Conservation (phyloP, 1,284 basidiomycete genomes). For the Fomitopsis betulina region DNA sequence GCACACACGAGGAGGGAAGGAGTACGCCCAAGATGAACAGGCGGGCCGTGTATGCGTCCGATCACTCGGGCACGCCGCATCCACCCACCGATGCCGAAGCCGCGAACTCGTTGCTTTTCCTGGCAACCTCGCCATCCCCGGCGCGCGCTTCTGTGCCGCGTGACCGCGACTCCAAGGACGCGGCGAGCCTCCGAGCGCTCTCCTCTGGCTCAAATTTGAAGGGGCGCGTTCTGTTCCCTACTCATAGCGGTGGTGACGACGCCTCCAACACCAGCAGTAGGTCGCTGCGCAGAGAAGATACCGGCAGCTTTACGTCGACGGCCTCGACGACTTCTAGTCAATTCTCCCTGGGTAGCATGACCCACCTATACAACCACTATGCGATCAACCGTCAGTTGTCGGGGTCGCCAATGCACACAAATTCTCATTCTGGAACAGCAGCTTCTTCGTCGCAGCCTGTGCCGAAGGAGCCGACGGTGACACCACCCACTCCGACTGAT, state of each 20-base stretch:
- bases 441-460: constrained; percentile 9
- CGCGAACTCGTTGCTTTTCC: constrained; percentile 73
- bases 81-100: constrained; percentile 68
- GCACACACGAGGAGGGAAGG: constrained; percentile 15
- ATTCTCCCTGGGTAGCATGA: constrained; percentile 5
- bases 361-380: constrained; percentile 4
- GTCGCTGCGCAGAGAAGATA: constrained; percentile 26
- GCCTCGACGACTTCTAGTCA: constrained; percentile 17
- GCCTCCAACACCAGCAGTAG: constrained; percentile 13
- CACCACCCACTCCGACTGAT: constrained; percentile 36
- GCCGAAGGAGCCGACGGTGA: constrained; percentile 23
- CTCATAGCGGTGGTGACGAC: constrained; percentile 28
- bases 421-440: not conserved
- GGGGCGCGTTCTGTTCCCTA: constrained; percentile 63
- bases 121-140: constrained; percentile 78
- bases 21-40: constrained; percentile 26
- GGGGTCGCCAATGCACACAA: constrained; percentile 2
- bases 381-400: constrained; percentile 9
- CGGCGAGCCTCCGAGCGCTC: constrained; percentile 49
- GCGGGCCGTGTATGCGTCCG: constrained; percentile 17
- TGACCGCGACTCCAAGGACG: constrained; percentile 47
- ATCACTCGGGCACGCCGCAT: constrained; percentile 20
- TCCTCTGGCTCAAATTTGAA: constrained; percentile 47
- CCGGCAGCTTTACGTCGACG: constrained; percentile 27
- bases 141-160: constrained; percentile 46